Evolutionary conservation across 306 rosid species (phyloP), one percentile per base, ranked within the genome.

Genomic region (Fagus sylvatica): DNA sequence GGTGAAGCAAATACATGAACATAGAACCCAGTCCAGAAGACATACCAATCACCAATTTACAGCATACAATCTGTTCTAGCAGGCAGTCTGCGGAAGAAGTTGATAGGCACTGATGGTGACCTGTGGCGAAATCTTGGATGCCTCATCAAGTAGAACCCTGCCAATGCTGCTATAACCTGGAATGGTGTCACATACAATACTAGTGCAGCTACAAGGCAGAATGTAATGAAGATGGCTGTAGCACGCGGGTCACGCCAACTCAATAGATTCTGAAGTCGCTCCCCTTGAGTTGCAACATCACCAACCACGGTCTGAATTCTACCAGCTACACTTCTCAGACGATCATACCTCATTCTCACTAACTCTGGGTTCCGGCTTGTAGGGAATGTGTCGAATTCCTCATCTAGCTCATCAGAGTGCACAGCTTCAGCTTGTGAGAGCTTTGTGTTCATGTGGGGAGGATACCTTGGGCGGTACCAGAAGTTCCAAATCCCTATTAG

Each of bases 241-340:
- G 91, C 89, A 2, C 86, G 83, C 0, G 89, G 91, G 42, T 88
- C 86, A 12, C 87, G 74, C 87, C 91, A 88, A 60, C 89, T 85
- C 41, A 83, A 34, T 62, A 85, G 56, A 15, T 87, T 80, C 11
- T 78, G 89, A 57, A 80, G 48, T 64, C 91, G 73, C 81, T 88
- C 91, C 60, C 89, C 91, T 30, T 85, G 89, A 1, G 91, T 78
- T 3, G 91, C 91, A 48, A 88, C 53, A 74, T 88, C 91, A 43
- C 91, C 91, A 17, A 85, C 86, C 39, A 85, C 79, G 0, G 89
- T 83, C 43, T 88, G 89, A 51, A 88, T 78, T 80, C 87, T 78
- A 28, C 91, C 85, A 11, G 89, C 91, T 30, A 88, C 76, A 22
- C 87, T 83, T 64, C 91, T 80, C 17, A 85, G 40, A 40, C 91